Base-by-base conservation (phyloP, 1,284 basidiomycete species). In the Anthracocystis walkeri region DNA sequence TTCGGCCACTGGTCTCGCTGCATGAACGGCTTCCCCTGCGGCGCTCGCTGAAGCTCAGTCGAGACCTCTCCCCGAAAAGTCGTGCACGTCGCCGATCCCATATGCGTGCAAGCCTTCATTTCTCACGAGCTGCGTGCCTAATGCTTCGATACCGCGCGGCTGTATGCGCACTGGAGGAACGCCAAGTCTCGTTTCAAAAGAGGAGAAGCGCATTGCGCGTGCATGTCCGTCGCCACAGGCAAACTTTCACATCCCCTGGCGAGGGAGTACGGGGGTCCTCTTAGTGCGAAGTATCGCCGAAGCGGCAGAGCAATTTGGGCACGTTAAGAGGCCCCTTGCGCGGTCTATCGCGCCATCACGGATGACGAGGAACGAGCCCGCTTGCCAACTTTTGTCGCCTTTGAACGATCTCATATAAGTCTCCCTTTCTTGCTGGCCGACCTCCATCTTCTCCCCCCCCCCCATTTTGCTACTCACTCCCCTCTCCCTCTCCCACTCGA, bases 371-470 rank as follows among this genome's bases (percentile, higher is more conserved):
- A 20, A 3, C 14, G 21, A 11, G n/a, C 10, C n/a, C 7, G 49
- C 33, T 18, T 8, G 12, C 21, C 54, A 4, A 20, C 20, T 48
- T 4, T 35, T 52, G n/a, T 8, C 38, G 14, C 42, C 33, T 12
- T 16, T 25, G 16, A n/a, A 27, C 4, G 21, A 41, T 31, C 56
- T 38, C 51, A 55, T 71, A 71, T 71, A 71, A 70, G 58, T 58
- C 54, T 46, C 21, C 16, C 49, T 8, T n/a, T 54, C 23, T 31
- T 35, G 21, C 20, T 20, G 2, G 25, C 8, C 41, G 16, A 18
- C 12, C 21, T 12, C 35, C 3, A 25, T n/a, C 52, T 25, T 46
- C 46, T 29, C 44, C 23, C 23, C 14, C 38, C 54, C 49, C 23
- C n/a, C n/a, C n/a, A n/a, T 27, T 53, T 40, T 38, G 23, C 48